Evolutionary conservation across 805 yeast genomes (phyloP), one percentile per base, ranked within the genome.

Genomic region (Zygoascus tannicola): DNA sequence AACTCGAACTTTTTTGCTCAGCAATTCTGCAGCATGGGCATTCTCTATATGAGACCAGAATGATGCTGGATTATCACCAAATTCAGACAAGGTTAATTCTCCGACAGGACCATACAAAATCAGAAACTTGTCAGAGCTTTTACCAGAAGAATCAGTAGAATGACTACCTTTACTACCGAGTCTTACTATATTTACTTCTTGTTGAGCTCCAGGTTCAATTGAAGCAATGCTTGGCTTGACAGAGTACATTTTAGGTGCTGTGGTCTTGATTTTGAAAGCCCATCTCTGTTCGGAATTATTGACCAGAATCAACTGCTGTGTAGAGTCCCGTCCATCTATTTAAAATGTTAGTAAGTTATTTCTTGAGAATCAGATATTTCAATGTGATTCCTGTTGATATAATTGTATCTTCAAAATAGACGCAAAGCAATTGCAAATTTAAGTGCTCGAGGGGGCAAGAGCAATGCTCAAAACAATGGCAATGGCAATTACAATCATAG

Each of bases 221-320:
- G 81, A 63, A 14, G 92, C 78, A 47, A 97, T 90, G 64, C 88
- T 92, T 50, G 98, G 98, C 67, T 96, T 81, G 42, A 92, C 97
- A 64, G 95, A 85, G 71, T 88, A 74, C 64, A 85, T 71, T 64
- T 85, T 88, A 49, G 98, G 98, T 7, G 97, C 97, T 4, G 98
- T 92, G 38, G 98, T 90, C 69, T 90, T 92, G 59, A 92, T 97
- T 69, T 92, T 92, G 73, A 86, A 92, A 23, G 95, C 96, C 37
- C 80, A 71, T 26, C 78, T 67, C 44, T 70, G 70, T 14, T 75
- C 63, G 34, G 81, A 26, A 12, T 12, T 26, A 12, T 26, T 26
- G 30, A 12, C 12, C 30, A 26, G 12, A 8, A 12, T 26, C 12
- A 26, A 8, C 10, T 26, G 12, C 30, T 26, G 30, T 12, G 30